A percentile compares a stretch with the other conserved stretches of the same genome.
Conservation (phyloP, 495 filamentous ascomycete genomes). For the Talaromyces stipitatus region DNA sequence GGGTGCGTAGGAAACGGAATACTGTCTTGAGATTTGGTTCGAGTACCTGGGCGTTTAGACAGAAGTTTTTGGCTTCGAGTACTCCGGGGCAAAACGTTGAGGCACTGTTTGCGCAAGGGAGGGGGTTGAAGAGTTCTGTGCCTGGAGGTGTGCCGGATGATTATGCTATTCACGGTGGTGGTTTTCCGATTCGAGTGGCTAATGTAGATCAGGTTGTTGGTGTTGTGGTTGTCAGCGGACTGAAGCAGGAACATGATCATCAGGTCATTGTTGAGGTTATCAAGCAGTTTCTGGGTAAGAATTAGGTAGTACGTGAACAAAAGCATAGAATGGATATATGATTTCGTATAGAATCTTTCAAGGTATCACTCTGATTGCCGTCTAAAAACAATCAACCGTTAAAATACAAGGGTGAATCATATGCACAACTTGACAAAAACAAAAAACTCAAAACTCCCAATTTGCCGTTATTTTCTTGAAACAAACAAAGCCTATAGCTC, state of each 20-base stretch:
- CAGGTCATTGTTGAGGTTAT: conserved; percentile 62
- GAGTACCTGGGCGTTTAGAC: conserved; percentile 58
- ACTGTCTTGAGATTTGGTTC: conserved; percentile 64
- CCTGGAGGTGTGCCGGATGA: conserved; percentile 43
- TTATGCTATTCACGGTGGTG: conserved; percentile 73
- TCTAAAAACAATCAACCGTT: conserved; percentile 6
- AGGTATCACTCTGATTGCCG: conserved; percentile 7
- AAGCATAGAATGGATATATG: neutral
- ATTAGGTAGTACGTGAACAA: neutral
- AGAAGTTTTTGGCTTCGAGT: conserved; percentile 38
- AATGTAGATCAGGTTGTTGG: conserved; percentile 67
- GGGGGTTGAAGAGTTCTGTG: conserved; percentile 33
- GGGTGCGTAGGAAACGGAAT: conserved; percentile 54
- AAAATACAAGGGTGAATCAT: conserved; percentile 7
- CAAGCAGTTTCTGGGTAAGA: conserved; percentile 32
- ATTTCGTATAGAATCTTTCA: conserved; percentile 23
- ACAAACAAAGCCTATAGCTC: conserved; percentile 66
- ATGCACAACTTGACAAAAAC: conserved; percentile 10
- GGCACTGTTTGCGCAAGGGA: conserved; percentile 48
- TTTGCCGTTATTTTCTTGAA: conserved; percentile 31
- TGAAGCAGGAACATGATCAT: conserved; percentile 75
- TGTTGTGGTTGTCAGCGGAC: conserved; percentile 65
- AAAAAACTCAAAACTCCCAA: conserved; percentile 23
- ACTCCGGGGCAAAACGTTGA: conserved; percentile 38
- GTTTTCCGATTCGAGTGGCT: conserved; percentile 57